Percentiles rank a stretch among this genome's conserved stretches.
Conservation (phyloP, 1,284 basidiomycete genomes). For the Termitomyces sp. region DNA sequence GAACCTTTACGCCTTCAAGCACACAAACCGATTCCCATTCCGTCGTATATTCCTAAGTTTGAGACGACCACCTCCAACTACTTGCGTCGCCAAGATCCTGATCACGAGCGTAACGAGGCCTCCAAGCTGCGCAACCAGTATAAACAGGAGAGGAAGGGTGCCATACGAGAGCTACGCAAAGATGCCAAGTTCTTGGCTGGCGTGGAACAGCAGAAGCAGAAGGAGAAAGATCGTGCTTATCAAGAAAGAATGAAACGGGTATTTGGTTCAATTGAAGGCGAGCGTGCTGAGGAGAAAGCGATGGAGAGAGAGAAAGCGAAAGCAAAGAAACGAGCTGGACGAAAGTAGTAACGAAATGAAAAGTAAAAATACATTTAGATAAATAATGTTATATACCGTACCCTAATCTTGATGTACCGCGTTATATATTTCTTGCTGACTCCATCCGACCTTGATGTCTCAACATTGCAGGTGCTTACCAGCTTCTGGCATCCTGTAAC, state of each 20-base stretch:
- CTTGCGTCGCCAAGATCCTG: slow-evolving; percentile 83
- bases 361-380: background rate
- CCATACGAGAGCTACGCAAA: slow-evolving; percentile 93
- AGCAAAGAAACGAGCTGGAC: slow-evolving; percentile 72
- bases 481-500: background rate
- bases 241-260: slow-evolving; percentile 79
- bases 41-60: slow-evolving; percentile 92
- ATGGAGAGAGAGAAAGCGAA: slow-evolving; percentile 79
- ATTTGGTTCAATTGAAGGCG: slow-evolving; percentile 78
- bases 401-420: slow-evolving; percentile 1
- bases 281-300: slow-evolving; percentile 93
- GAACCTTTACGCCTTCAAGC: slow-evolving; percentile 83
- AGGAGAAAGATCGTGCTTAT: slow-evolving; percentile 79
- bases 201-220: slow-evolving; percentile 80
- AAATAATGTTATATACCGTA: background rate
- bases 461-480: background rate
- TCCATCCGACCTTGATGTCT: background rate
- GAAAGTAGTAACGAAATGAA: slow-evolving; percentile 37
- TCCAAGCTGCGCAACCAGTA: slow-evolving; percentile 85
- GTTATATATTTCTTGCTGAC: background rate
- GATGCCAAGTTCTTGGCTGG: slow-evolving; percentile 91
- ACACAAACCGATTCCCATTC: slow-evolving; percentile 95
- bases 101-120: slow-evolving; percentile 85
- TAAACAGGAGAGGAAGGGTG: slow-evolving; percentile 97
- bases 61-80: slow-evolving; percentile 81